Conservation (phyloP, 805 yeast genomes). For the Candida mattraensis region DNA sequence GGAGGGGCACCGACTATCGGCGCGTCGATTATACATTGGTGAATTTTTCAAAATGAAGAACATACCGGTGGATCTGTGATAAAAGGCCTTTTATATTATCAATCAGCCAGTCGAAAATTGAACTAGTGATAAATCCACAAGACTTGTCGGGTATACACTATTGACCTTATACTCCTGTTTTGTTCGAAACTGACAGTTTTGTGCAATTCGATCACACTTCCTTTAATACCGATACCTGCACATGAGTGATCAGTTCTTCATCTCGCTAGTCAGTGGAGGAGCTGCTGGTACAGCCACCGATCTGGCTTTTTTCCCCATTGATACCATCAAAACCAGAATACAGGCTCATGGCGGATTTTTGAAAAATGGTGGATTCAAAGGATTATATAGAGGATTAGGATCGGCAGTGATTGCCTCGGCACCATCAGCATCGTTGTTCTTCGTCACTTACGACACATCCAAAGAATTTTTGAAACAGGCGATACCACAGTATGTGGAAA, state of each 20-base stretch:
- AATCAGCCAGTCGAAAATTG: too few species aligned
- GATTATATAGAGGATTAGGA: constrained; percentile 90
- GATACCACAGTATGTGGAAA: constrained; percentile 24
- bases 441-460: constrained; percentile 79
- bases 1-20: too few species aligned
- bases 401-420: constrained; percentile 94
- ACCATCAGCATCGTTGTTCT: constrained; percentile 78
- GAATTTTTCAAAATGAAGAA: too few species aligned
- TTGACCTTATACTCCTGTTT: too few species aligned
- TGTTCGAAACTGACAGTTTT: too few species aligned
- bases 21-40: too few species aligned
- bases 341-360: constrained; percentile 97
- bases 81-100: too few species aligned
- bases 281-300: constrained; percentile 97
- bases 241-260: constrained; percentile 8
- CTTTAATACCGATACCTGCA: too few species aligned
- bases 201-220: too few species aligned
- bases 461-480: constrained; percentile 40
- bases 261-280: constrained; percentile 63
- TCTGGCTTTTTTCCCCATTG: constrained; percentile 92
- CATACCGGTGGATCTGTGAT: too few species aligned
- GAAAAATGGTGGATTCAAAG: constrained; percentile 87
- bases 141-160: too few species aligned
- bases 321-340: constrained; percentile 88
- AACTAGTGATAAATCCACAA: too few species aligned